Evolutionary conservation across 768 basidiomycete genomes (phyloP).

Genomic region (Leucocoprinus birnbaumii): DNA sequence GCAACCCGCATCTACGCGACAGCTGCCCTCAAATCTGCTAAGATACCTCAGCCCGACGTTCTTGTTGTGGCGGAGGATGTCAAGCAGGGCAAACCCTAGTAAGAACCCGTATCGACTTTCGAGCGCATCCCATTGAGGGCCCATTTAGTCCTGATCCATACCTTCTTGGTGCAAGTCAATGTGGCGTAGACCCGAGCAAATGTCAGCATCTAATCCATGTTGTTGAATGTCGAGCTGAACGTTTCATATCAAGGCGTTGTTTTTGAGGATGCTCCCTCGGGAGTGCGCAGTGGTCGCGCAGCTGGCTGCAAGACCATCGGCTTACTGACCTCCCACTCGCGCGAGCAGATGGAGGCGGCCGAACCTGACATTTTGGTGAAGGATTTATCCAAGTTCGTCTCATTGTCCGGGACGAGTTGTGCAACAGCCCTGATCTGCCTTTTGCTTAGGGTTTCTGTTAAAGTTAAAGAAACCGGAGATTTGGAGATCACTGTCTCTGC

Average conservation of each 20-base stretch:
- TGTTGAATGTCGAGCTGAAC: neutral
- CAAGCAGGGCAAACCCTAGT: slow-evolving; percentile 70
- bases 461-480: slow-evolving; percentile 10
- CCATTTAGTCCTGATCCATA: slow-evolving; percentile 74
- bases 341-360: slow-evolving; percentile 62
- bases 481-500: slow-evolving; percentile 13
- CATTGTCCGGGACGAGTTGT: neutral
- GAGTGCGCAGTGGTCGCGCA: slow-evolving; percentile 72
- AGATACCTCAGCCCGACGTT: slow-evolving; percentile 65
- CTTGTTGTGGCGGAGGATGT: slow-evolving; percentile 88
- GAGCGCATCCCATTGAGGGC: neutral
- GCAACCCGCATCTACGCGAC: slow-evolving; percentile 77
- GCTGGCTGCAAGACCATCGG: slow-evolving; percentile 87
- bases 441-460: slow-evolving; percentile 8
- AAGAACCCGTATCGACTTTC: neutral
- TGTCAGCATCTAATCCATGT: slow-evolving; percentile 38
- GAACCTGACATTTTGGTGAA: slow-evolving; percentile 67
- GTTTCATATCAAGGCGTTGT: slow-evolving; percentile 57
- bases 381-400: slow-evolving; percentile 62
- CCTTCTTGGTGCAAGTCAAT: slow-evolving; percentile 75
- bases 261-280: slow-evolving; percentile 89
- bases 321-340: slow-evolving; percentile 76
- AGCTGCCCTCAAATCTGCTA: slow-evolving; percentile 63
- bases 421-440: neutral
- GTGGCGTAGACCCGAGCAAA: slow-evolving; percentile 58